Evolutionary conservation across 2,329 filamentous ascomycete genomes (phyloP).

Genomic region (Phaeosphaeria sp.): DNA sequence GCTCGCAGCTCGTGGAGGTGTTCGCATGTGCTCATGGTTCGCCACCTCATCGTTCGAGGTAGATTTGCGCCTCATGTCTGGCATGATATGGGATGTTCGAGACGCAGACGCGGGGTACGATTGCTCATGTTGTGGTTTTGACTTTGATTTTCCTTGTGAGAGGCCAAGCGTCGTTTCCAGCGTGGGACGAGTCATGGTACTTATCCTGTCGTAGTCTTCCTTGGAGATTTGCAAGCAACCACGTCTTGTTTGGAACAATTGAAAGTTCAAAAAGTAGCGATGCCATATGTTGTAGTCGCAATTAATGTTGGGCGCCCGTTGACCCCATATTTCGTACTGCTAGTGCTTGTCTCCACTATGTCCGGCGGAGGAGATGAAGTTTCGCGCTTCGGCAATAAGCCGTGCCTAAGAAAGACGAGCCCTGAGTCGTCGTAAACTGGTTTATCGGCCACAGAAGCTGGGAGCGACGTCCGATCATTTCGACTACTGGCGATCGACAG

Average conservation of each 20-base stretch:
- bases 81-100: slow-evolving; percentile 23
- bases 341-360: background rate
- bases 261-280: background rate
- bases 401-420: background rate
- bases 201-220: background rate
- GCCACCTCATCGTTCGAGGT: slow-evolving; percentile 8
- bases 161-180: background rate
- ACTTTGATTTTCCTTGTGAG: background rate
- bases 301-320: background rate
- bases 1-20: slow-evolving; percentile 15
- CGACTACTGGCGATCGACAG: background rate
- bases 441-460: background rate
- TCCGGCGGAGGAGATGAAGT: background rate
- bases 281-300: background rate
- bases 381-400: background rate
- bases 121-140: background rate
- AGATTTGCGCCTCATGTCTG: slow-evolving; percentile 5
- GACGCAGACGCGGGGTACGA: slow-evolving; percentile 5
- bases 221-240: background rate
- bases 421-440: background rate
- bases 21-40: slow-evolving; percentile 21
- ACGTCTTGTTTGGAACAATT: background rate
- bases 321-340: background rate
- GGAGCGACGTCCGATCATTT: background rate
- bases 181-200: background rate